Evolutionary conservation across 768 basidiomycete genomes (phyloP).

Genomic region (Chalciporus sphaerocephalus): DNA sequence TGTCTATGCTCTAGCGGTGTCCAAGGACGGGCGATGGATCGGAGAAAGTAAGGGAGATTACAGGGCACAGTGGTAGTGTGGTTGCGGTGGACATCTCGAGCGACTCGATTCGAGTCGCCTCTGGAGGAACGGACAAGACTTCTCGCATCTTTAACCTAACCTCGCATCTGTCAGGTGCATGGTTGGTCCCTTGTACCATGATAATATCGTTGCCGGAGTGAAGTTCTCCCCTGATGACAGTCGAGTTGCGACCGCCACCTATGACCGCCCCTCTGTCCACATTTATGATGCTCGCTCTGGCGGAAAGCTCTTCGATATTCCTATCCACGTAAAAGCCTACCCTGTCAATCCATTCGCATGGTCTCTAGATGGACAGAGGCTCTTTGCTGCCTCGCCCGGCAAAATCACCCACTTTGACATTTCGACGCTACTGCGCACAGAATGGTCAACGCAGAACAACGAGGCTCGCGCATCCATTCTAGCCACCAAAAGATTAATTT

Average conservation of each 20-base stretch:
- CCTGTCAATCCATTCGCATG: too few relatives aligned
- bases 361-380: too few relatives aligned
- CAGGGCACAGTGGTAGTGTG: background rate
- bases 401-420: too few relatives aligned
- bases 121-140: background rate
- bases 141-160: slow-evolving; percentile 2
- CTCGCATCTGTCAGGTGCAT: background rate
- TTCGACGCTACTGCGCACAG: too few relatives aligned
- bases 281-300: too few relatives aligned
- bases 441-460: slow-evolving; percentile 1
- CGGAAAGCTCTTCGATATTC: too few relatives aligned
- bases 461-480: background rate
- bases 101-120: slow-evolving; percentile 6
- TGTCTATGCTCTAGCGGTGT: slow-evolving; percentile 3
- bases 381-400: too few relatives aligned
- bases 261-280: too few relatives aligned
- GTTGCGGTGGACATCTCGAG: slow-evolving; percentile 6
- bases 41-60: background rate
- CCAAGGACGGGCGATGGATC: background rate
- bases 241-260: slow-evolving; percentile 11
- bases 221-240: slow-evolving; percentile 26
- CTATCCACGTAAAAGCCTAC: too few relatives aligned
- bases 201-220: slow-evolving; percentile 1
- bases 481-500: background rate
- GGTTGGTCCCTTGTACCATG: slow-evolving; percentile 5